phyloP scores from a whole-genome alignment of 192 early-diverging fungal genomes.

The Phycomyces nitens region DNA sequence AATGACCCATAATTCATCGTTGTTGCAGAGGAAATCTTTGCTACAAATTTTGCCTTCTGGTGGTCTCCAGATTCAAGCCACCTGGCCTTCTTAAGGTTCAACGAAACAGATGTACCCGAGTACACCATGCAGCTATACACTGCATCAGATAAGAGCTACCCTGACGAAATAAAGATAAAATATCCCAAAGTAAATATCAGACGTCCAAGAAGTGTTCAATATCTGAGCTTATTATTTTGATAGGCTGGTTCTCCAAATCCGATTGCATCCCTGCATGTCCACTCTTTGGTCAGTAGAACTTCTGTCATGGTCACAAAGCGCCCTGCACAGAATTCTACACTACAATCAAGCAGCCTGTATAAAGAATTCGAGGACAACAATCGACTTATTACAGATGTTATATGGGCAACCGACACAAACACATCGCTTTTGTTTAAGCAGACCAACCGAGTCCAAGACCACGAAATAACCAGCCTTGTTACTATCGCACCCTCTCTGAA shows the following conservation, averaged over 20 bases:
- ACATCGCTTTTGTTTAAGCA: constrained; percentile 65
- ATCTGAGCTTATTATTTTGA: constrained; percentile 4
- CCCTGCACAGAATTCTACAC: constrained; percentile 15
- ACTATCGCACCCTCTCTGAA: constrained; percentile 37
- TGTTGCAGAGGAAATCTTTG: constrained; percentile 78
- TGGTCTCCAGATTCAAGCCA: constrained; percentile 81
- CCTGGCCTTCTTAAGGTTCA: constrained; percentile 81
- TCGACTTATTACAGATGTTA: constrained; percentile 76
- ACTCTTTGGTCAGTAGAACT: constrained; percentile 27
- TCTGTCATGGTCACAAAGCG: constrained; percentile 25
- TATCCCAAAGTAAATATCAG: constrained; percentile 70
- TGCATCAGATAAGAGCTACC: constrained; percentile 57
- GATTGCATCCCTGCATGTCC: constrained; percentile 69
- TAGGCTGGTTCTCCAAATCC: constrained; percentile 82
- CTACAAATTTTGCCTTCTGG: constrained; percentile 67
- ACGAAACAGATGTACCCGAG: constrained; percentile 80
- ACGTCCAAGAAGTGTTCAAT: neutral
- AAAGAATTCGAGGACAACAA: constrained; percentile 62
- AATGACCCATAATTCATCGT: constrained; percentile 2
- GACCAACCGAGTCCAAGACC: constrained; percentile 91
- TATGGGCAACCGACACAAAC: constrained; percentile 69
- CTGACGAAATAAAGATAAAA: constrained; percentile 65
- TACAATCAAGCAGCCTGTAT: constrained; percentile 15
- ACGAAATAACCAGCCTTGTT: constrained; percentile 65
- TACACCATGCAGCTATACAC: constrained; percentile 73